Conservation (phyloP, 1,284 basidiomycete species). For the Xerocomus nothofagi region DNA sequence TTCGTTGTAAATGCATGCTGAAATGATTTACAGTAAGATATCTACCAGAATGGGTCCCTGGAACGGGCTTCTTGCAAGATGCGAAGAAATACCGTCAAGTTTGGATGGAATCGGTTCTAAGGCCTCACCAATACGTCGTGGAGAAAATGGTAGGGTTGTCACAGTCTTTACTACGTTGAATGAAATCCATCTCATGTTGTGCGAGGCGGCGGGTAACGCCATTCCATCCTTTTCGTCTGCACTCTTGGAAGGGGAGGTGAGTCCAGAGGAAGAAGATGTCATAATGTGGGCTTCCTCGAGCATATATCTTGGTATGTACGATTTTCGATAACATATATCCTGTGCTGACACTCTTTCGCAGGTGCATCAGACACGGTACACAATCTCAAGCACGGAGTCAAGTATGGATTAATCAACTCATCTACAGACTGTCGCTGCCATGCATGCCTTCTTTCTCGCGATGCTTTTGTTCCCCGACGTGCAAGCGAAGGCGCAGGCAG, state of each 20-base stretch:
- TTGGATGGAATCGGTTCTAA: slow-evolving; percentile 34
- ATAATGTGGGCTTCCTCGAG: slow-evolving; percentile 24
- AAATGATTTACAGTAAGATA: slow-evolving; percentile 34
- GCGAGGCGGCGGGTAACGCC: slow-evolving; percentile 40
- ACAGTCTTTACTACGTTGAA: background rate
- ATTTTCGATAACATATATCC: background rate
- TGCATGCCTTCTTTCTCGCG: slow-evolving; percentile 33
- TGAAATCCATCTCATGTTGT: background rate
- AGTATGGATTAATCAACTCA: background rate
- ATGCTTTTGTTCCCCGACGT: slow-evolving; percentile 29
- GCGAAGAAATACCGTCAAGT: slow-evolving; percentile 39
- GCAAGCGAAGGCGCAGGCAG: slow-evolving; percentile 24
- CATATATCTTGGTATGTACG: slow-evolving; percentile 16
- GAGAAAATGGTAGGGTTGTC: slow-evolving; percentile 40
- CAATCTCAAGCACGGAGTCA: background rate
- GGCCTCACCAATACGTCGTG: slow-evolving; percentile 41
- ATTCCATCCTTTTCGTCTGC: slow-evolving; percentile 39
- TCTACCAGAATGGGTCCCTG: slow-evolving; percentile 53
- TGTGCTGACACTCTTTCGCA: slow-evolving; percentile 5
- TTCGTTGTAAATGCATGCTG: background rate
- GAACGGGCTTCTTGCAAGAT: slow-evolving; percentile 43
- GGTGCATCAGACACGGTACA: slow-evolving; percentile 29
- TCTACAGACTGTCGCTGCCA: slow-evolving; percentile 38
- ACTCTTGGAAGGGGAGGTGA: slow-evolving; percentile 11
- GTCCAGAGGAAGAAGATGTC: slow-evolving; percentile 24